Conservation (phyloP, 345 rosid species). For the Salix arbutifolia region DNA sequence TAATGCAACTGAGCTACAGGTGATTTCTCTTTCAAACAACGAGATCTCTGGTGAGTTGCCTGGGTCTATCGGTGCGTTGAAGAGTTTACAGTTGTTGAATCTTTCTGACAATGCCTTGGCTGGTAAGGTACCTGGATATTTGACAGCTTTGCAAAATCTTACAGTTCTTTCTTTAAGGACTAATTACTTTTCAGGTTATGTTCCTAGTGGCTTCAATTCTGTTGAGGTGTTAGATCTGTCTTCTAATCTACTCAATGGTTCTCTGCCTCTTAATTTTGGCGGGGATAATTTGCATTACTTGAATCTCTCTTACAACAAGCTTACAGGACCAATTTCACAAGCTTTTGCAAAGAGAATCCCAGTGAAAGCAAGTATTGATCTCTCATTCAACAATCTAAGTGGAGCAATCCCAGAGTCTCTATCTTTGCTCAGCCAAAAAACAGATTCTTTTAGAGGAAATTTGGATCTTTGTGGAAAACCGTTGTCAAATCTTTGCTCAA, state of each 20-base stretch:
- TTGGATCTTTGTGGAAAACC: slow-evolving; percentile 78
- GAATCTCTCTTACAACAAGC: slow-evolving; percentile 69
- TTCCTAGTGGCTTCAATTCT: slow-evolving; percentile 55
- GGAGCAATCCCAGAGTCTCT: slow-evolving; percentile 66
- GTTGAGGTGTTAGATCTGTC: slow-evolving; percentile 67
- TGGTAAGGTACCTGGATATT: slow-evolving; percentile 49
- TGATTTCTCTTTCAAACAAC: slow-evolving; percentile 49
- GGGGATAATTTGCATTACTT: slow-evolving; percentile 54
- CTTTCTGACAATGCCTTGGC: slow-evolving; percentile 74
- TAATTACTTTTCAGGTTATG: slow-evolving; percentile 55
- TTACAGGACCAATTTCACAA: slow-evolving; percentile 55
- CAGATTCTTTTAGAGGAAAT: slow-evolving; percentile 55
- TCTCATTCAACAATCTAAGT: slow-evolving; percentile 79
- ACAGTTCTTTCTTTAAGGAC: slow-evolving; percentile 57
- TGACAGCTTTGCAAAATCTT: slow-evolving; percentile 49
- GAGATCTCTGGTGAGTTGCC: slow-evolving; percentile 64
- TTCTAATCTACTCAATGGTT: slow-evolving; percentile 66
- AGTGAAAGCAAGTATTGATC: slow-evolving; percentile 53
- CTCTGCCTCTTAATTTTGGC: slow-evolving; percentile 55
- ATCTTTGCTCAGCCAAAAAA: slow-evolving; percentile 56
- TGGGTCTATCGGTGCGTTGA: slow-evolving; percentile 36
- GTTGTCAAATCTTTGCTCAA: slow-evolving; percentile 60
- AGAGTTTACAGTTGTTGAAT: slow-evolving; percentile 51
- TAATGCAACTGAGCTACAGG: slow-evolving; percentile 50
- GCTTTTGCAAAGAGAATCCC: slow-evolving; percentile 56